Percentiles rank a stretch among this genome's conserved stretches.
Evolutionary conservation across 768 basidiomycete genomes (phyloP).

Genomic region (Lactarius vividus): DNA sequence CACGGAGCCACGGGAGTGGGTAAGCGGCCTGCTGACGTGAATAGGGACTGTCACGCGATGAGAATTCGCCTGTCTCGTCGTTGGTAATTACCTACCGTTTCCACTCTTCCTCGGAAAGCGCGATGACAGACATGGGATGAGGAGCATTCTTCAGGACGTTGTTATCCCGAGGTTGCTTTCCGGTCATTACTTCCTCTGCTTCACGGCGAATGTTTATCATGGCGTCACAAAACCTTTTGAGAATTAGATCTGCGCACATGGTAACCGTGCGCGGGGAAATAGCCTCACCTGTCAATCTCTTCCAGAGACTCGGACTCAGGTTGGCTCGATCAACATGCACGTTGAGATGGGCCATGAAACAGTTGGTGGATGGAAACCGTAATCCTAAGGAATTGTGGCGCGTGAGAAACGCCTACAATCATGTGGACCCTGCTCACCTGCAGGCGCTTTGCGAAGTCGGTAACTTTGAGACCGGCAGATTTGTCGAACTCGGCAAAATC

Average conservation of each 20-base stretch:
- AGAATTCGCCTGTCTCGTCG: background rate
- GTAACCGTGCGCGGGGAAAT: background rate
- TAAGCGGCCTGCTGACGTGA: slow-evolving; percentile 88
- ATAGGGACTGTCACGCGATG: slow-evolving; percentile 62
- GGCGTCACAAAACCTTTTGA: slow-evolving; percentile 86
- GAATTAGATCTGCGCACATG: background rate
- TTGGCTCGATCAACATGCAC: slow-evolving; percentile 97
- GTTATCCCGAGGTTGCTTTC: slow-evolving; percentile 86
- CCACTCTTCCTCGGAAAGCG: slow-evolving; percentile 78
- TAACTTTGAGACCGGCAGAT: slow-evolving; percentile 83
- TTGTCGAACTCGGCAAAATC: slow-evolving; percentile 96
- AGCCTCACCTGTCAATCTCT: slow-evolving; percentile 76
- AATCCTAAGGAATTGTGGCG: slow-evolving; percentile 50
- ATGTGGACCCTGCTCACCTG: slow-evolving; percentile 52
- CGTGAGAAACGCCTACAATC: background rate
- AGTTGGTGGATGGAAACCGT: slow-evolving; percentile 95
- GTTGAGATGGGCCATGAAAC: slow-evolving; percentile 98
- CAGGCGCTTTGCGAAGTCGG: slow-evolving; percentile 94
- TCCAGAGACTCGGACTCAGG: slow-evolving; percentile 93
- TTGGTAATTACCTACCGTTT: slow-evolving; percentile 53
- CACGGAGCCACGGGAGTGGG: slow-evolving; percentile 75
- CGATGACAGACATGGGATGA: slow-evolving; percentile 76
- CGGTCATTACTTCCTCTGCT: slow-evolving; percentile 80
- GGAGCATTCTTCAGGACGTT: slow-evolving; percentile 94
- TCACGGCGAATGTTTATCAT: slow-evolving; percentile 96